Evolutionary conservation across 1,139 yeast genomes (phyloP), one percentile per base, ranked within the genome.

Genomic region (Saccharomycopsis phalli): DNA sequence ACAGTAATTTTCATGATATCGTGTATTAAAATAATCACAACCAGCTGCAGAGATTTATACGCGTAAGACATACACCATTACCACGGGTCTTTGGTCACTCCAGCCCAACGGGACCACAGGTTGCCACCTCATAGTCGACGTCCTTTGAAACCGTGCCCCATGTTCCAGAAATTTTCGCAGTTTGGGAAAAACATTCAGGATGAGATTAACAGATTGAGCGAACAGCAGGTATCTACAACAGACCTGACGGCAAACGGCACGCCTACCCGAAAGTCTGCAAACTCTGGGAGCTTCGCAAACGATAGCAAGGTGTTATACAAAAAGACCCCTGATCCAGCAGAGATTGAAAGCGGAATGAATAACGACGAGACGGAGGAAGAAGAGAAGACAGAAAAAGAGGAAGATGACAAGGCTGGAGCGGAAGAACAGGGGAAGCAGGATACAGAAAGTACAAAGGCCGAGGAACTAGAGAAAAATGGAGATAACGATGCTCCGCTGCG

Each of bases 171-270:
- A 51, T 58, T 76, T 49, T 64, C 80, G 38, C 80, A 76, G 59
- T 51, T 74, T 14, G 70, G 78, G 45, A 82, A 81, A 62, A 78
- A 76, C 51, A 63, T 84, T 37, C 68, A 84, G 2, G 81, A 75
- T 42, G 81, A 75, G 55, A 52, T 75, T 40, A 65, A 59, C 8
- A 53, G 55, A 39, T 38, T 49, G 16, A 52, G 51, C 10, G 53
- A 50, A 28, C 46, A 43, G 19, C 36, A 32, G 28, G 31, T 25
- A 5, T n/a, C n/a, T n/a, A n/a, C n/a, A 19, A 34, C 11, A 20
- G 34, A n/a, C n/a, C n/a, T n/a, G n/a, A n/a, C 13, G 51, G 48
- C 8, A 50, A 48, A 22, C 40, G 42, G 13, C 25, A 26, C 23
- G 16, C n/a, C n/a, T n/a, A n/a, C n/a, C n/a, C n/a, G n/a, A n/a